These are phyloP conservation scores for Coprinopsis marcescibilis DNA, from an alignment of 768 basidiomycete species.

Conservation along the genomic window DNA sequence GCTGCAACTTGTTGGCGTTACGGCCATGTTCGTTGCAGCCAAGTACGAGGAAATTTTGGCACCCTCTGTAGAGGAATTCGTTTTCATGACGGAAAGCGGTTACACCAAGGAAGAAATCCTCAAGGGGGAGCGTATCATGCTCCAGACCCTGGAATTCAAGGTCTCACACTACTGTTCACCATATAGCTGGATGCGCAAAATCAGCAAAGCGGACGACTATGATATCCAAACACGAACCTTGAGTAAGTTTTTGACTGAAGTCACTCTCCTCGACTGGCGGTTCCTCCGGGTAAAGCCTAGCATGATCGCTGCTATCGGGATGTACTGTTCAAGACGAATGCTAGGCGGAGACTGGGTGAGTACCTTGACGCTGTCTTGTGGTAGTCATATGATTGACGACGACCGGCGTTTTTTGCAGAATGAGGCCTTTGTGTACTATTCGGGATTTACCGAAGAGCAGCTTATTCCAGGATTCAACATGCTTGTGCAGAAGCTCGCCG, in stretches of 20 bases:
- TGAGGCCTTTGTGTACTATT: conserved; percentile 88
- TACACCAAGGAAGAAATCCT: conserved; percentile 94
- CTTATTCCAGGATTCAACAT: conserved; percentile 74
- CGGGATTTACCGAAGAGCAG: conserved; percentile 86
- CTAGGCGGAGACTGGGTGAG: conserved; percentile 94
- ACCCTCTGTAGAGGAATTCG: conserved; percentile 96
- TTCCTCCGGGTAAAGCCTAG: conserved; percentile 94
- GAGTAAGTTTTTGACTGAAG: conserved; percentile 96
- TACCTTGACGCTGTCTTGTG: conserved; percentile 20
- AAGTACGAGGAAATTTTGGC: conserved; percentile 99
- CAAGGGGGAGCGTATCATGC: conserved; percentile 94
- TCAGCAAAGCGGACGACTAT: conserved; percentile 98
- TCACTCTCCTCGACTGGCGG: conserved; percentile 86
- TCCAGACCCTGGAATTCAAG: conserved; percentile 93
- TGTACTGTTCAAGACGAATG: conserved; percentile 96
- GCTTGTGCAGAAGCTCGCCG: conserved; percentile 78
- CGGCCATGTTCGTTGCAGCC: conserved; percentile 97
- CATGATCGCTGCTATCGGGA: conserved; percentile 90
- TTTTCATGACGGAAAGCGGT: conserved; percentile 94
- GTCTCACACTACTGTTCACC: conserved; percentile 98
- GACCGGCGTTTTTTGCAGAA: conserved; percentile 46
- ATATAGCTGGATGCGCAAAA: conserved; percentile 97
- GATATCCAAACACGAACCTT: conserved; percentile 96
- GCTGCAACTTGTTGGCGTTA: conserved; percentile 94
- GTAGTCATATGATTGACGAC: conserved; percentile 34